Evolutionary conservation across 495 filamentous ascomycete species (phyloP).

Genomic region (Geoglossum glabrum): DNA sequence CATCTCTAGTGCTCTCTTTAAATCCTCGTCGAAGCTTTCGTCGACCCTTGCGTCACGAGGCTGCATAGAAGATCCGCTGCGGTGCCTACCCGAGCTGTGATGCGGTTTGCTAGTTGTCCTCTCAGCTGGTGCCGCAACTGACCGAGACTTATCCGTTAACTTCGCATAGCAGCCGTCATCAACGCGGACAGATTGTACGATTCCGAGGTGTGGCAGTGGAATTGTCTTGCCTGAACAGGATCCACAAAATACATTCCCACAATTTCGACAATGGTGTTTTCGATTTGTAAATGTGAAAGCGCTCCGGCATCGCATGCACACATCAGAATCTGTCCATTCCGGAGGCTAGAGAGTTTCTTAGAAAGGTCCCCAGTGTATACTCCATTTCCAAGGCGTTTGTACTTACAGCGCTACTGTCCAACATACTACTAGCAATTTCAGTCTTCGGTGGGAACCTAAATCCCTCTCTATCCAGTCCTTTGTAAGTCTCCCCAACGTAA

Average conservation of each 20-base stretch:
- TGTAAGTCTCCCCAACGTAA: conserved; percentile 79
- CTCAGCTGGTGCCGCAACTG: conserved; percentile 21
- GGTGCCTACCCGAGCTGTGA: conserved; percentile 32
- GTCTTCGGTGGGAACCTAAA: conserved; percentile 75
- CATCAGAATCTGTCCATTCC: conserved; percentile 94
- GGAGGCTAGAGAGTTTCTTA: conserved; percentile 44
- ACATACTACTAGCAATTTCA: conserved; percentile 81
- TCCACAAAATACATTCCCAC: conserved; percentile 88
- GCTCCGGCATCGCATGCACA: conserved; percentile 94
- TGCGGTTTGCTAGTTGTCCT: conserved; percentile 29
- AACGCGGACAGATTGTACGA: conserved; percentile 79
- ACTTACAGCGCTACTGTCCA: conserved; percentile 88
- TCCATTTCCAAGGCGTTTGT: background rate
- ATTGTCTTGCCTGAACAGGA: conserved; percentile 79
- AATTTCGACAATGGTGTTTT: conserved; percentile 96
- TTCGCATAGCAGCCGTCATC: conserved; percentile 90
- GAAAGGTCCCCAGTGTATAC: background rate
- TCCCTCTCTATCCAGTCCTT: conserved; percentile 58
- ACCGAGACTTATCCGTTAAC: conserved; percentile 51
- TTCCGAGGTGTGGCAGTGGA: conserved; percentile 80
- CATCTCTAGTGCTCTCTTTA: conserved; percentile 86
- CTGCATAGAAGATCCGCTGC: conserved; percentile 44
- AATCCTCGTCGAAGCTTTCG: conserved; percentile 84
- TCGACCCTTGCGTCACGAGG: conserved; percentile 68
- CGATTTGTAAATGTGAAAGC: conserved; percentile 93